Base-by-base conservation (phyloP, 75 land plant genomes). In the Cunninghamia lanceolata region DNA sequence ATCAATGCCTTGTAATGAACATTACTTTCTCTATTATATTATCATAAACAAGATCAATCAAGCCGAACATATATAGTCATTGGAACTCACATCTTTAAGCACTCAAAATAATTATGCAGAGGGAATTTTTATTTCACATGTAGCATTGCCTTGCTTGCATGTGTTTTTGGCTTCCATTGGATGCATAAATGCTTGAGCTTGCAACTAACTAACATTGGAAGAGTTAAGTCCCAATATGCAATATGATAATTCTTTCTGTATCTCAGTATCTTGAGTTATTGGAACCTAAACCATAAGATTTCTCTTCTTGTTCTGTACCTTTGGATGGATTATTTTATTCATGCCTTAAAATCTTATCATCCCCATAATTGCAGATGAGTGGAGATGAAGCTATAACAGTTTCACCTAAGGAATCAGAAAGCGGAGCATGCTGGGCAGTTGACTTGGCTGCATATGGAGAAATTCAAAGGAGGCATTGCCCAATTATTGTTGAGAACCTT, bases 361-460 rank as follows among this genome's bases (percentile, higher is more conserved):
- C 13, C 46, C 47, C n/a, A 43, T 43, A 4, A 79, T 79, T 79
- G 45, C 82, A 79, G 82, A 43, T 79, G 28, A 40, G 43, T 79
- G 46, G 50, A 79, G 45, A 79, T 43, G 84, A 53, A 32, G 11
- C 70, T 39, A 68, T 77, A 16, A 21, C 54, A 30, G 34, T 77
- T 43, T 15, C 25, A 30, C 68, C 59, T 21, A 77, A 77, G 84
- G 83, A 71, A 47, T 15, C 84, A 34, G 89, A 89, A 82, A 87
- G 80, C 84, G 93, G 94, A 66, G 94, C 92, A 38, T 93, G 96
- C 38, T 96, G 98, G 98, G 96, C 95, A 63, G 89, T 90, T 86
- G 96, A 96, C 84, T 80, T 93, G 39, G 92, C 87, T 13, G 93
- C 88, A 47, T 9, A 79, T 79, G 89, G 89, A 28, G 54, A 89